phyloP scores from a whole-genome alignment of 176 grass and related monocot species.

The Oryza punctata region DNA sequence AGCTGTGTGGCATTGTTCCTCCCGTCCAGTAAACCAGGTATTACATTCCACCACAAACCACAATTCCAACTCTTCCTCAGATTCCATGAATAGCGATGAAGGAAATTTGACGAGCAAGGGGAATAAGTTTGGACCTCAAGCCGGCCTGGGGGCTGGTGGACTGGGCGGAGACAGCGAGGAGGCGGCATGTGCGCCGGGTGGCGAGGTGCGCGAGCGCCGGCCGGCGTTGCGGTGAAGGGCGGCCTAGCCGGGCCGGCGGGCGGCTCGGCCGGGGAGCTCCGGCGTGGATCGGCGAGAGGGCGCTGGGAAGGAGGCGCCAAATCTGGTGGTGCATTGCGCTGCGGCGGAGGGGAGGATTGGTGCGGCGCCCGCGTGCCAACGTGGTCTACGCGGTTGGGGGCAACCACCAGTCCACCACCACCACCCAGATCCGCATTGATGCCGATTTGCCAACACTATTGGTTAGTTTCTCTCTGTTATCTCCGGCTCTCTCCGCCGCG shows the following conservation, averaged over 20 bases:
- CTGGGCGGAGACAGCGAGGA: constrained; percentile 39
- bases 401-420: background rate
- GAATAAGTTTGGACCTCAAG: constrained; percentile 30
- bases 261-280: background rate
- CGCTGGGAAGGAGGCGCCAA: constrained; percentile 43
- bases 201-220: background rate
- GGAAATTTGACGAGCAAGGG: background rate
- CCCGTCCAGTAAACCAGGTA: background rate
- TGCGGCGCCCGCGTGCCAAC: constrained; percentile 1
- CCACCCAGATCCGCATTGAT: constrained; percentile 2
- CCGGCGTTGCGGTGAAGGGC: background rate
- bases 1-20: background rate
- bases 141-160: background rate
- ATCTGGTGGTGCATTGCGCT: constrained; percentile 45
- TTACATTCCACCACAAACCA: background rate
- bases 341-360: background rate
- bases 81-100: background rate
- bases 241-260: background rate
- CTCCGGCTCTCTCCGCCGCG: background rate
- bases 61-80: background rate
- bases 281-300: constrained; percentile 30
- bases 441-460: background rate
- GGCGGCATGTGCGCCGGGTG: constrained; percentile 16
- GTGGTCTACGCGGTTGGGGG: constrained; percentile 5
- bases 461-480: background rate